Evolutionary conservation across 208 protist genomes (phyloP).

Genomic region (Leishmania braziliensis): DNA sequence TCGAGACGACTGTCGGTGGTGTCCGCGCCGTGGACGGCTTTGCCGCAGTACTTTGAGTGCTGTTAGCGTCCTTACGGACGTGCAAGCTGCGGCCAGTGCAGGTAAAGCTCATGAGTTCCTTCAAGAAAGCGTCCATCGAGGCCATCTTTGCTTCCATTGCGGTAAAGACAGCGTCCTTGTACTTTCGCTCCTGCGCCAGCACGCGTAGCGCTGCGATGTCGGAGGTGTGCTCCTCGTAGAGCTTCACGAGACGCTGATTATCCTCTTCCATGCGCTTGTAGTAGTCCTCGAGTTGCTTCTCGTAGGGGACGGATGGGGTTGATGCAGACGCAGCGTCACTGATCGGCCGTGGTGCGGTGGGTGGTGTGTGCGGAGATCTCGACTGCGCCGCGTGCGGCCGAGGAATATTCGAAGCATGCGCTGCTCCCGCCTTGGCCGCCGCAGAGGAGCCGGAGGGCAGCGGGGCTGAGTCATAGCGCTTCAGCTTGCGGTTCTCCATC

Average conservation of each 20-base stretch:
- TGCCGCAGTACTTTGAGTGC: neutral
- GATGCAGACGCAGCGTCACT: neutral
- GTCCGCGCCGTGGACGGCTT: constrained; percentile 2
- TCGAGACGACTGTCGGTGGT: neutral
- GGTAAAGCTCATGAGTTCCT: constrained; percentile 29
- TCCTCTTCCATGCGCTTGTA: constrained; percentile 45
- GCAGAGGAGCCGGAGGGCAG: constrained; percentile 17
- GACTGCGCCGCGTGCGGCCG: constrained; percentile 9
- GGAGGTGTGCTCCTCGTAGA: constrained; percentile 30
- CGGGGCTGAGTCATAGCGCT: constrained; percentile 37
- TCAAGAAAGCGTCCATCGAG: constrained; percentile 34
- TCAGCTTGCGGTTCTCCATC: constrained; percentile 33
- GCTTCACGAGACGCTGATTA: constrained; percentile 27
- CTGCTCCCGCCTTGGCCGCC: constrained; percentile 6
- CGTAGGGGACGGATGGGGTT: neutral
- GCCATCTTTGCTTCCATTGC: constrained; percentile 31
- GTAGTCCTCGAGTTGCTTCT: constrained; percentile 39
- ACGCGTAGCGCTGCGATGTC: constrained; percentile 28
- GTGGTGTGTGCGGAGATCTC: neutral
- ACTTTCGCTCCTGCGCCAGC: constrained; percentile 38
- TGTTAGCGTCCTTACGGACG: constrained; percentile 22
- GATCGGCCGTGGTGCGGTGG: neutral
- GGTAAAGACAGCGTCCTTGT: constrained; percentile 22
- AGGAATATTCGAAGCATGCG: constrained; percentile 15
- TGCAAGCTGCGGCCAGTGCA: constrained; percentile 28